Conservation (phyloP, 2,329 filamentous ascomycete species). For the Berkeleyomyces basicola region DNA sequence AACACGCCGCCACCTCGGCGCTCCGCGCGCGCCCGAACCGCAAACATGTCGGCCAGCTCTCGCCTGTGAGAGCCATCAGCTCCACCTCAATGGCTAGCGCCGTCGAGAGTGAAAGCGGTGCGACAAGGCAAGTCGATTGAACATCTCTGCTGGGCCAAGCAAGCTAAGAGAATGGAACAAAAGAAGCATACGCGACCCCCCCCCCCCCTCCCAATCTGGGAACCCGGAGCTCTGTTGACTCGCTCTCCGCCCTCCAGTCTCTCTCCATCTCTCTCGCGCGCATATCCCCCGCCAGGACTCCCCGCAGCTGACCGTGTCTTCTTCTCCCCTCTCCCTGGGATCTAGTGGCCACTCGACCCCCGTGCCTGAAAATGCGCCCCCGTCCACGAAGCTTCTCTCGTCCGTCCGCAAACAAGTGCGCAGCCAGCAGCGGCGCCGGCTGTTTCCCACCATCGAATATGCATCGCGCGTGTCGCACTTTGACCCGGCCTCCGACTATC, state of each 20-base stretch:
- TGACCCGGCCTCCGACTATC: slow-evolving; percentile 78
- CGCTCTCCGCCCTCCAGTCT: not conserved
- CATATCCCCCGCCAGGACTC: not conserved
- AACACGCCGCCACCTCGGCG: slow-evolving; percentile 1
- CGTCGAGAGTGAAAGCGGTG: slow-evolving; percentile 6
- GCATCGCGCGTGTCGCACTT: slow-evolving; percentile 86
- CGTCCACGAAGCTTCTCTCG: slow-evolving; percentile 73
- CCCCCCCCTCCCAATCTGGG: too few species aligned
- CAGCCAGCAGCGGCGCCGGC: slow-evolving; percentile 60
- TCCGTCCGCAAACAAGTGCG: slow-evolving; percentile 69
- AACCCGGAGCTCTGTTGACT: too few species aligned
- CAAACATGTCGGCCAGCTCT: not conserved
- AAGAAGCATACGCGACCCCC: too few species aligned
- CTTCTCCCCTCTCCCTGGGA: not conserved
- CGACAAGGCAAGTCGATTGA: slow-evolving; percentile 2
- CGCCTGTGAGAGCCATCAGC: slow-evolving; percentile 5
- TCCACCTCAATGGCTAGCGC: not conserved
- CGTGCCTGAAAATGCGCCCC: slow-evolving; percentile 76
- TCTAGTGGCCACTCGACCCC: slow-evolving; percentile 67
- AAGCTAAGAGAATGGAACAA: not conserved
- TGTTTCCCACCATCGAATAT: slow-evolving; percentile 91
- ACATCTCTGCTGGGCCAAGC: too few species aligned
- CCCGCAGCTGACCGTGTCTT: not conserved
- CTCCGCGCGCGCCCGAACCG: slow-evolving; percentile 5
- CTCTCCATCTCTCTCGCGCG: not conserved